phyloP scores from a whole-genome alignment of 2,329 filamentous ascomycete species.

The Cryphonectria radicalis region DNA sequence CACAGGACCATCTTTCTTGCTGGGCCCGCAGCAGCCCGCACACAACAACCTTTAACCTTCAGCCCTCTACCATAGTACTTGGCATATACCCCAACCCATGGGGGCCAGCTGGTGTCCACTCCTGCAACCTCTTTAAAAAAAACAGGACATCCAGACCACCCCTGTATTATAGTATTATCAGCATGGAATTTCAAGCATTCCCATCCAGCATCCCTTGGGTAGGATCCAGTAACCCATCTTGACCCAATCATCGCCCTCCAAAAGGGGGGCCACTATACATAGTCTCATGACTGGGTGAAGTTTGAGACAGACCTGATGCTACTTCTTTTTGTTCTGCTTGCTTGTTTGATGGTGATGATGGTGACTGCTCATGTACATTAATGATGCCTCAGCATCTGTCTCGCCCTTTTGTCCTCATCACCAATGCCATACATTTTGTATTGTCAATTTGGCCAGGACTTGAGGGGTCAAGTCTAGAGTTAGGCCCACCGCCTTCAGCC shows the following conservation, averaged over 20 bases:
- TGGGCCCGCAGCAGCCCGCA: neutral
- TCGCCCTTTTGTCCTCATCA: neutral
- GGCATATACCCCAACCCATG: neutral
- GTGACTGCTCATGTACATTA: neutral
- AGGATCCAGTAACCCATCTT: neutral
- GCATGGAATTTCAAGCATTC: neutral
- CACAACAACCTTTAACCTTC: too few relatives aligned
- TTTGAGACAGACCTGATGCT: neutral
- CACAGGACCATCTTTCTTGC: neutral
- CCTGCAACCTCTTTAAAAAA: constrained; percentile 1
- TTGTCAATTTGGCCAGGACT: neutral
- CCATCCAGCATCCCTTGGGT: neutral
- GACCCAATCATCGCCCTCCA: neutral
- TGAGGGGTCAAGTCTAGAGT: neutral
- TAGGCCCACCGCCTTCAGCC: too few relatives aligned
- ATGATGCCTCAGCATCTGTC: neutral
- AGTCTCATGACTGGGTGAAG: neutral
- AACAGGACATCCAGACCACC: neutral
- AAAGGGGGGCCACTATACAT: neutral
- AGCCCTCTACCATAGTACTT: neutral
- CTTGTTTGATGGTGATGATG: too few relatives aligned
- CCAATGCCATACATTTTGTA: neutral
- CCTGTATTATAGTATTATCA: neutral
- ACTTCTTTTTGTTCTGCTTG: neutral
- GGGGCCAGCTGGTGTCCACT: neutral